Evolutionary conservation across 306 rosid species (phyloP).

Genomic region (Trichosanthes truncata): DNA sequence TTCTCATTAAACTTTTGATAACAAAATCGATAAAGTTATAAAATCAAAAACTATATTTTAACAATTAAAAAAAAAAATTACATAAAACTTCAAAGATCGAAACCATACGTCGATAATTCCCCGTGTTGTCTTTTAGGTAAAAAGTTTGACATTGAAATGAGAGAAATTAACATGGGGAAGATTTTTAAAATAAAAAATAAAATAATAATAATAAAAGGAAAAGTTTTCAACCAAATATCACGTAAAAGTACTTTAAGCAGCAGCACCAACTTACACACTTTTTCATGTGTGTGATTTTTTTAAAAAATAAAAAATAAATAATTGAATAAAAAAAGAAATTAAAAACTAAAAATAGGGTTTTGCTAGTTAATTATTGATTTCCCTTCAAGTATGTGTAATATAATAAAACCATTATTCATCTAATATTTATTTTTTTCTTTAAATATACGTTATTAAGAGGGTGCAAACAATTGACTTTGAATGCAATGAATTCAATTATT

Average conservation of each 20-base stretch:
- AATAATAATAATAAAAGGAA: background rate
- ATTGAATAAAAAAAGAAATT: too few species aligned
- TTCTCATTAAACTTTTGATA: background rate
- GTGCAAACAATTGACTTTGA: background rate
- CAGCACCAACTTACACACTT: background rate
- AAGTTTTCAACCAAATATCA: slow-evolving; percentile 1
- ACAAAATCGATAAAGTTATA: background rate
- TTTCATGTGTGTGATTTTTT: background rate
- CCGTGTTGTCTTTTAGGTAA: background rate
- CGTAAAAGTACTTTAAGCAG: slow-evolving; percentile 6
- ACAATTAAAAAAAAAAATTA: background rate
- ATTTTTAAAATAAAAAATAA: background rate
- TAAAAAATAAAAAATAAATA: too few species aligned
- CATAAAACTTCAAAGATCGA: background rate
- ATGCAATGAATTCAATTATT: background rate
- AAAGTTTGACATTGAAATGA: background rate
- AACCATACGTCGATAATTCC: background rate
- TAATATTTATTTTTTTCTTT: background rate
- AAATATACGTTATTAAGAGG: background rate
- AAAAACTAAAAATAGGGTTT: background rate
- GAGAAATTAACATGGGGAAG: background rate
- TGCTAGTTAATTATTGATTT: background rate
- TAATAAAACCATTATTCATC: background rate
- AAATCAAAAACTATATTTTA: background rate
- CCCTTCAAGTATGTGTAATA: background rate